Evolutionary conservation across 1,284 basidiomycete genomes (phyloP).

Genomic region (Cryptococcus sp.): DNA sequence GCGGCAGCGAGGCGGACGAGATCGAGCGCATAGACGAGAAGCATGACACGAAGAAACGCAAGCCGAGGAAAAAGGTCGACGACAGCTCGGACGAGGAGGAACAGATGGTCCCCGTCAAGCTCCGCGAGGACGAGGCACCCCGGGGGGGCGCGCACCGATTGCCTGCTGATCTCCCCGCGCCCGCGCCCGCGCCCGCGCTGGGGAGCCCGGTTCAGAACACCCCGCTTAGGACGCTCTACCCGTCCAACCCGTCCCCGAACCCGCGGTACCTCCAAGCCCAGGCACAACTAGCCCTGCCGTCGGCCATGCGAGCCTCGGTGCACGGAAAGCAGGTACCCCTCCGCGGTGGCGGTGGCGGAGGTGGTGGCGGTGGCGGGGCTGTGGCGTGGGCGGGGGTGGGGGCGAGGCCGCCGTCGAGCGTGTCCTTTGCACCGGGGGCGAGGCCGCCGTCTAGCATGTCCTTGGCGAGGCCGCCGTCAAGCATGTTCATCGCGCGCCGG

Average conservation of each 20-base stretch:
- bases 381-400: too few species aligned
- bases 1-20: background rate
- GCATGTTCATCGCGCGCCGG: background rate
- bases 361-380: too few species aligned
- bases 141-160: too few species aligned
- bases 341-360: background rate
- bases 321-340: background rate
- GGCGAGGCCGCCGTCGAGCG: background rate
- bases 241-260: conserved; percentile 3
- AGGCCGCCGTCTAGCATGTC: too few species aligned
- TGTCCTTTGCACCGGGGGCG: too few species aligned
- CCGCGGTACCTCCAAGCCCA: conserved; percentile 3
- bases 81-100: conserved; percentile 10
- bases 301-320: background rate
- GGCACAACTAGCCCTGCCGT: background rate
- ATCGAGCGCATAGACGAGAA: background rate
- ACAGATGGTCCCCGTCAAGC: background rate
- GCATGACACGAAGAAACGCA: background rate
- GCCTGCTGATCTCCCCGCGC: too few species aligned
- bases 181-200: too few species aligned
- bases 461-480: background rate
- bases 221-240: background rate
- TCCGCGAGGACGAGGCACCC: conserved; percentile 4
- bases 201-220: background rate
- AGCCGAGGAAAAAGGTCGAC: background rate